Conservation (phyloP, 116 monocot genomes). For the Dioscorea cayenensis region DNA sequence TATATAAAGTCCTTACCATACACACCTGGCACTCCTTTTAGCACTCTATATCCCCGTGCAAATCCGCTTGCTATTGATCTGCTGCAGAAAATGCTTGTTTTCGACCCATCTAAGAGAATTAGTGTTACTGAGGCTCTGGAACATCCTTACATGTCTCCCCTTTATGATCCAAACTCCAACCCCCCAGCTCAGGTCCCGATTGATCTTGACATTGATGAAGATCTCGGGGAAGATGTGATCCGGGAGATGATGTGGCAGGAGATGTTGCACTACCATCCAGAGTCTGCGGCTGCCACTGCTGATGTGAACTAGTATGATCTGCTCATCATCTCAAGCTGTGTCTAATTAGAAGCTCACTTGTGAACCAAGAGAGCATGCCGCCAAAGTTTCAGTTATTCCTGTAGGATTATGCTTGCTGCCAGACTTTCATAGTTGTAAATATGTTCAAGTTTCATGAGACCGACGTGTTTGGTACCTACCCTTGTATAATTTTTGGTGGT, state of each 20-base stretch:
- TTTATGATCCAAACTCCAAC: constrained; percentile 50
- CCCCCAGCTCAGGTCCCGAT: constrained; percentile 46
- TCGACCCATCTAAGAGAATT: constrained; percentile 64
- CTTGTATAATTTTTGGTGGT: too few relatives aligned
- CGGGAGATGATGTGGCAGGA: constrained; percentile 65
- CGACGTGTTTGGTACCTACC: too few relatives aligned
- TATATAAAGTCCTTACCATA: constrained; percentile 56
- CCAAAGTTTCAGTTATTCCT: too few relatives aligned
- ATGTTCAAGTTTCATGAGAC: too few relatives aligned
- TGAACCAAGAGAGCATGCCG: not conserved
- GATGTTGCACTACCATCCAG: constrained; percentile 64
- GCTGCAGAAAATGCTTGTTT: constrained; percentile 58
- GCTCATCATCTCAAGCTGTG: not conserved
- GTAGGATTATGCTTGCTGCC: too few relatives aligned
- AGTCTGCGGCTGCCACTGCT: constrained; percentile 2
- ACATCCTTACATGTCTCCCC: constrained; percentile 68
- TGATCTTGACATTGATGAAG: constrained; percentile 63
- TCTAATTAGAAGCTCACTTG: not conserved
- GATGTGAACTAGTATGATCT: constrained; percentile 3
- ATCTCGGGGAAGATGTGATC: constrained; percentile 45
- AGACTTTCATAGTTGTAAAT: too few relatives aligned
- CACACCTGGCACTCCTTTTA: constrained; percentile 35
- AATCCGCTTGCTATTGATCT: constrained; percentile 61
- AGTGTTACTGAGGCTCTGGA: constrained; percentile 55
- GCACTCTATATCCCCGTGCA: constrained; percentile 42